phyloP scores from a whole-genome alignment of 257 asterid genomes.

The Fraxinus anomala region DNA sequence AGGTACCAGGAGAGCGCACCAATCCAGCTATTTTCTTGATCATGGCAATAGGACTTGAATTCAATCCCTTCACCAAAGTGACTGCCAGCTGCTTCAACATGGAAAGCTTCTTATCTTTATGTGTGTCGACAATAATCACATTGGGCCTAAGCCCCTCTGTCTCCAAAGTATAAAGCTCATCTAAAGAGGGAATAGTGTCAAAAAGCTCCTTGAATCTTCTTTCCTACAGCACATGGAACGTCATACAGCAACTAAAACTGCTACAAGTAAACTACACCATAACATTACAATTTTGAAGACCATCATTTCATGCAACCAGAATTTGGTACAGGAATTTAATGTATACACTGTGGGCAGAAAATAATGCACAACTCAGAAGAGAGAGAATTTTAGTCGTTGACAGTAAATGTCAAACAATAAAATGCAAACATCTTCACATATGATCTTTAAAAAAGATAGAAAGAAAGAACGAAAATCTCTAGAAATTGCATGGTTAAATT shows the following conservation, averaged over 20 bases:
- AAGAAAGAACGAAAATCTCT: background rate
- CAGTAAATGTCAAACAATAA: constrained; percentile 8
- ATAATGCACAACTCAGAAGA: constrained; percentile 5
- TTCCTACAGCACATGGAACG: constrained; percentile 59
- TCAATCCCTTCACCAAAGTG: constrained; percentile 76
- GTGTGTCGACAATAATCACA: constrained; percentile 78
- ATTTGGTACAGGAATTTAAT: background rate
- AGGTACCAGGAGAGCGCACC: constrained; percentile 48
- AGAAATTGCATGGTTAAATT: background rate
- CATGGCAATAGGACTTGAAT: constrained; percentile 67
- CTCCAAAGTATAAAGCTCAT: constrained; percentile 73
- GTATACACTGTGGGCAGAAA: background rate
- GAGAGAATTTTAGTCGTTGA: background rate
- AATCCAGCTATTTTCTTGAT: constrained; percentile 90
- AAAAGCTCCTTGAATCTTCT: constrained; percentile 90
- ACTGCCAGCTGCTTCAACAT: constrained; percentile 84
- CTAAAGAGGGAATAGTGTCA: constrained; percentile 76
- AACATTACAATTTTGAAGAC: background rate
- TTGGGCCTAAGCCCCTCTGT: constrained; percentile 77
- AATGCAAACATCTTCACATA: constrained; percentile 2
- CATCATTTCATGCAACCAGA: constrained; percentile 19
- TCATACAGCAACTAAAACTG: constrained; percentile 27
- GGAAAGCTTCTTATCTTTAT: constrained; percentile 87
- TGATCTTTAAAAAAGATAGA: background rate
- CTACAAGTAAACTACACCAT: constrained; percentile 9